Evolutionary conservation across 2,329 filamentous ascomycete genomes (phyloP).

Genomic region (Zarea fungicola): DNA sequence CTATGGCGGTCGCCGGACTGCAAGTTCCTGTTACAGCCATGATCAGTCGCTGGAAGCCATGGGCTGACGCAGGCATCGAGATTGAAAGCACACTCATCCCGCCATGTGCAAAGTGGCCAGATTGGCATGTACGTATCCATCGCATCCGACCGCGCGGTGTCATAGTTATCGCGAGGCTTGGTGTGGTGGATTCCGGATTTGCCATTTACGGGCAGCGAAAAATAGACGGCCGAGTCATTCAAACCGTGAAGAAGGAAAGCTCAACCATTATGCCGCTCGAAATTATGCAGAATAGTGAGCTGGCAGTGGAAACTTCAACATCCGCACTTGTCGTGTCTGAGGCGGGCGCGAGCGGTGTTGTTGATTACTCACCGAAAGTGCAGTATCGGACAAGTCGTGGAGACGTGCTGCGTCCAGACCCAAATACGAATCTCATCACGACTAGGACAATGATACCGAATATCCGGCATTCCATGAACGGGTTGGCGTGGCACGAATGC

Average conservation of each 20-base stretch:
- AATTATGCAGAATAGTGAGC: not conserved
- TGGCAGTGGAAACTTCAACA: conserved; percentile 4
- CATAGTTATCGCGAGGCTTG: not conserved
- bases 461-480: conserved; percentile 1
- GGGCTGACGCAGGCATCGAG: conserved; percentile 18
- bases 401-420: conserved; percentile 20
- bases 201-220: conserved; percentile 15
- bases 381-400: not conserved
- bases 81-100: conserved; percentile 26
- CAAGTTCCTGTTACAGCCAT: not conserved
- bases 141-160: conserved; percentile 8
- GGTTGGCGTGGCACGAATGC: not conserved
- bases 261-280: not conserved
- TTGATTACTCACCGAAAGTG: conserved; percentile 3
- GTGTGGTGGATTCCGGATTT: conserved; percentile 21
- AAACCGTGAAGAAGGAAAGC: not conserved
- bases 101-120: conserved; percentile 27
- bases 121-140: conserved; percentile 28
- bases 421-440: conserved; percentile 23
- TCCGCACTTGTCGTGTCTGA: conserved; percentile 12
- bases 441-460: conserved; percentile 20
- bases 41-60: not conserved
- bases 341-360: conserved; percentile 16
- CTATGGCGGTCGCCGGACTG: not conserved
- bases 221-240: not conserved